A percentile compares a stretch with the other conserved stretches of the same genome.
These are phyloP conservation scores for Yamadazyma oceani DNA, from an alignment of 1,139 yeast genomes.

Conservation along the genomic window DNA sequence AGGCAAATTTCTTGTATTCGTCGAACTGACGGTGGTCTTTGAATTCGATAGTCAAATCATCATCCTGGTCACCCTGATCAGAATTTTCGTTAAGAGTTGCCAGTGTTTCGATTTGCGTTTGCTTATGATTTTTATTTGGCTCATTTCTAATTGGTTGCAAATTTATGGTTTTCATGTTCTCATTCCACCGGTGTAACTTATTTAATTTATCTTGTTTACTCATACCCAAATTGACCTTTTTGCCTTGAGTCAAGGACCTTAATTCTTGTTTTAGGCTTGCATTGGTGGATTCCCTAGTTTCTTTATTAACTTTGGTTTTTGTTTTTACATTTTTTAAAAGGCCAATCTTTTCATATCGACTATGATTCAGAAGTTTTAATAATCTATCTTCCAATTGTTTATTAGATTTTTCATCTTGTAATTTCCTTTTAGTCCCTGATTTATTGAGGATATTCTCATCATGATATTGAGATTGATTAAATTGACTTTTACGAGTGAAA, in stretches of 20 bases:
- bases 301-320: constrained; percentile 2
- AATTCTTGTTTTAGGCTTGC: constrained; percentile 11
- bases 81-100: neutral
- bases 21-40: neutral
- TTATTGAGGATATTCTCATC: constrained; percentile 47
- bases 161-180: constrained; percentile 5
- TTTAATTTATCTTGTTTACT: constrained; percentile 14
- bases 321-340: constrained; percentile 8
- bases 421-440: constrained; percentile 32
- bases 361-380: constrained; percentile 16
- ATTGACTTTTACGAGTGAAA: constrained; percentile 15
- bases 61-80: neutral
- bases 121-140: constrained; percentile 31
- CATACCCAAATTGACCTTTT: constrained; percentile 15
- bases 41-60: neutral
- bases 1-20: neutral
- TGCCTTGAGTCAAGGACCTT: constrained; percentile 11
- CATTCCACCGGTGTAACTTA: constrained; percentile 14
- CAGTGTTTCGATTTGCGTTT: constrained; percentile 45
- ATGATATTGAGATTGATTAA: constrained; percentile 30
- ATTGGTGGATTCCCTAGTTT: constrained; percentile 1
- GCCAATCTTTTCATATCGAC: constrained; percentile 16
- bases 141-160: constrained; percentile 1
- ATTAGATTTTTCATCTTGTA: constrained; percentile 35
- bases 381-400: constrained; percentile 32